These are phyloP conservation scores for Coemansia sp. DNA, from an alignment of 192 early-diverging fungal genomes.

Conservation along the genomic window DNA sequence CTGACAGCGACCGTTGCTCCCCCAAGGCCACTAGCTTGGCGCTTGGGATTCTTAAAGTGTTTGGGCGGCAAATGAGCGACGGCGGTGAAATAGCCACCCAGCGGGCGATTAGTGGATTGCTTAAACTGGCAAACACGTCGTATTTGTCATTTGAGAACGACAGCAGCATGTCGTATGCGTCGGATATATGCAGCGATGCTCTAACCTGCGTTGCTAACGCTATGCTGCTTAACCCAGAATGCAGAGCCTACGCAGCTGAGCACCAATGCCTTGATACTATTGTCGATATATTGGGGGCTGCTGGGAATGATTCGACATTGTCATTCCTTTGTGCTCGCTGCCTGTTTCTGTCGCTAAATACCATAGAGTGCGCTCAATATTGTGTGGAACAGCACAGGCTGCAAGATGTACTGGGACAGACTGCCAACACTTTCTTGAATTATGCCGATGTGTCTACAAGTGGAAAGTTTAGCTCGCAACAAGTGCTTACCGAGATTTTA, in stretches of 20 bases:
- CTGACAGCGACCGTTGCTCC: slow-evolving; percentile 22
- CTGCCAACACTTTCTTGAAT: slow-evolving; percentile 5
- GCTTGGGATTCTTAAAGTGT: slow-evolving; percentile 27
- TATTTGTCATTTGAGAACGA: background rate
- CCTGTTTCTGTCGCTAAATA: slow-evolving; percentile 22
- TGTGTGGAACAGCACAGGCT: slow-evolving; percentile 22
- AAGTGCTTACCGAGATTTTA: slow-evolving; percentile 34
- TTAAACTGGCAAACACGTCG: slow-evolving; percentile 15
- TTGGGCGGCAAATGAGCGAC: slow-evolving; percentile 23
- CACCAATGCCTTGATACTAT: slow-evolving; percentile 10
- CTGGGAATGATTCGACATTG: background rate
- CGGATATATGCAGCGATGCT: slow-evolving; percentile 30
- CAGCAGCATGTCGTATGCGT: background rate
- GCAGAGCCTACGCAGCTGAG: slow-evolving; percentile 14
- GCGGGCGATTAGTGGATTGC: slow-evolving; percentile 17
- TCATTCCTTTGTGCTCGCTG: slow-evolving; percentile 41
- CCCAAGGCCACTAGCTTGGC: slow-evolving; percentile 22
- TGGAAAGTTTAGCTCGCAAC: slow-evolving; percentile 22
- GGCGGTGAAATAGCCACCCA: slow-evolving; percentile 19
- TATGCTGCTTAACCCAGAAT: slow-evolving; percentile 31
- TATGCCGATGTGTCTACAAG: background rate
- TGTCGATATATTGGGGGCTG: slow-evolving; percentile 3
- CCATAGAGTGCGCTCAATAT: slow-evolving; percentile 6
- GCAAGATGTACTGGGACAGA: slow-evolving; percentile 17
- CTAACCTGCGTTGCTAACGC: slow-evolving; percentile 49